These are phyloP conservation scores for Aspergillus cristatus DNA, from an alignment of 495 filamentous ascomycete species.

Conservation along the genomic window DNA sequence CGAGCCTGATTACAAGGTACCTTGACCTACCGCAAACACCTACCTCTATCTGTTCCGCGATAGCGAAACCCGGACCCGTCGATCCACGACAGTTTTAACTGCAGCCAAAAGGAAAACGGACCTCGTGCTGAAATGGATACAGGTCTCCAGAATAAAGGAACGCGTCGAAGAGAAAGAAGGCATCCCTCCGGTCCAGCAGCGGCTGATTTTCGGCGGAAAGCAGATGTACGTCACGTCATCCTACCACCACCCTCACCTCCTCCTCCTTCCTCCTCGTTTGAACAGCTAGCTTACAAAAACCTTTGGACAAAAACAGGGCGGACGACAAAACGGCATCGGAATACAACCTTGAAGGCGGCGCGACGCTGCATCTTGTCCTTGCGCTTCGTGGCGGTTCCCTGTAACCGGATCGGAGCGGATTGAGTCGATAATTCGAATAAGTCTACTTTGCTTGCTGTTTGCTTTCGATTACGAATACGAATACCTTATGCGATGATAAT, in stretches of 20 bases:
- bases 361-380: conserved; percentile 89
- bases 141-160: conserved; percentile 96
- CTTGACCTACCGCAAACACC: conserved; percentile 1
- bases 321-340: conserved; percentile 83
- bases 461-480: too few relatives aligned
- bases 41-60: background rate
- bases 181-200: conserved; percentile 94
- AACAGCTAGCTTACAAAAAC: background rate
- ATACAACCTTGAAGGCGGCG: conserved; percentile 84
- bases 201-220: conserved; percentile 92
- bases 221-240: conserved; percentile 63
- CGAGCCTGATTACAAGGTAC: conserved; percentile 83
- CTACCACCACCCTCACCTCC: background rate
- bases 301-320: conserved; percentile 47
- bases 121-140: background rate
- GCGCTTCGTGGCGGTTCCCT: conserved; percentile 70
- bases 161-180: conserved; percentile 98
- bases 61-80: too few relatives aligned
- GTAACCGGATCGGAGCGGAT: too few relatives aligned
- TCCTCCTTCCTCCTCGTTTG: background rate
- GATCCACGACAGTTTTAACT: too few relatives aligned
- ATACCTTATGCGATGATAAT: too few relatives aligned
- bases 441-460: too few relatives aligned
- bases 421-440: too few relatives aligned
- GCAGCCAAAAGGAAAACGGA: too few relatives aligned